phyloP scores from a whole-genome alignment of 176 grass and related monocot species.

The Cenchrus fungigraminus region DNA sequence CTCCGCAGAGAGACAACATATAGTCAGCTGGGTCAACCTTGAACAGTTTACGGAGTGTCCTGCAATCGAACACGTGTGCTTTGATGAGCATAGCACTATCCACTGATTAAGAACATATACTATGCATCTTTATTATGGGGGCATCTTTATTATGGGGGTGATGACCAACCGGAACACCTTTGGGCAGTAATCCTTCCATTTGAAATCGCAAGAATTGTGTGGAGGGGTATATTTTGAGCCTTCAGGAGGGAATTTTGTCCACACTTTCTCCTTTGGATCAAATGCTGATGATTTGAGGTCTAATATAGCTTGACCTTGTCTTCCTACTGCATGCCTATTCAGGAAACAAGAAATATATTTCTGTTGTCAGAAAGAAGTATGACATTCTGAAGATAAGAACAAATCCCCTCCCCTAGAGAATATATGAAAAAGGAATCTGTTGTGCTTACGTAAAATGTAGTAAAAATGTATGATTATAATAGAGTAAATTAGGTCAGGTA shows the following conservation, averaged over 20 bases:
- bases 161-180: constrained; percentile 87
- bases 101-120: constrained; percentile 32
- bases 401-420: constrained; percentile 6
- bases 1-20: constrained; percentile 89
- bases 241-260: constrained; percentile 98
- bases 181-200: constrained; percentile 99
- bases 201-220: constrained; percentile 90
- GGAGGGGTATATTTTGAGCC: constrained; percentile 91
- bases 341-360: constrained; percentile 31
- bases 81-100: constrained; percentile 15
- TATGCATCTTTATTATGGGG: constrained; percentile 35
- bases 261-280: constrained; percentile 89
- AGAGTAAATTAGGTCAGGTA: constrained; percentile 14
- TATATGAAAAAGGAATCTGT: neutral
- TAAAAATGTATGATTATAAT: constrained; percentile 20
- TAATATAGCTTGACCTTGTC: constrained; percentile 62
- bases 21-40: constrained; percentile 96
- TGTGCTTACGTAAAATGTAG: neutral
- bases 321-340: constrained; percentile 91
- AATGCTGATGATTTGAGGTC: constrained; percentile 93
- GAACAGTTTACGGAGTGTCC: constrained; percentile 82
- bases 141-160: constrained; percentile 39
- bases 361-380: constrained; percentile 22
- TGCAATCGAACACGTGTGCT: constrained; percentile 48
- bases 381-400: constrained; percentile 7